Conservation (phyloP, 352 stramenopile genomes). For the Globisporangium lucens region DNA sequence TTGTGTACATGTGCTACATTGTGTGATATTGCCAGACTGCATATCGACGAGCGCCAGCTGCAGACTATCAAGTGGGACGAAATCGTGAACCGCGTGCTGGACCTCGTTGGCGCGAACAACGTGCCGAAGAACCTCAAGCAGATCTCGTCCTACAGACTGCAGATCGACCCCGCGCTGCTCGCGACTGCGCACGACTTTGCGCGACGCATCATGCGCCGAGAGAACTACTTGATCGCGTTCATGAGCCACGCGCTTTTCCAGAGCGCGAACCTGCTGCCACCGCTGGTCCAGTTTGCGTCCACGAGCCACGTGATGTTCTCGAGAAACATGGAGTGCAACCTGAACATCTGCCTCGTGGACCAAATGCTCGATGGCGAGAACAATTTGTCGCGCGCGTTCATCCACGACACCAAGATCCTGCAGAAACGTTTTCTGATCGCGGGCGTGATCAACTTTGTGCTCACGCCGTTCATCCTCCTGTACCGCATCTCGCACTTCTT, state of each 20-base stretch:
- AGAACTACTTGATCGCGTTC: slow-evolving; percentile 98
- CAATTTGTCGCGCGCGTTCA: slow-evolving; percentile 82
- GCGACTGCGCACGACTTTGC: slow-evolving; percentile 89
- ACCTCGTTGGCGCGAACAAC: slow-evolving; percentile 65
- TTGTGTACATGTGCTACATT: neutral
- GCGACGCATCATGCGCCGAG: slow-evolving; percentile 95
- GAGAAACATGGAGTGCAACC: slow-evolving; percentile 92
- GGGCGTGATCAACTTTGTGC: slow-evolving; percentile 92
- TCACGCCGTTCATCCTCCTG: slow-evolving; percentile 97
- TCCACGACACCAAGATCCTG: slow-evolving; percentile 91
- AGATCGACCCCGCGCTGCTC: slow-evolving; percentile 76
- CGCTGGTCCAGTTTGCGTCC: slow-evolving; percentile 66
- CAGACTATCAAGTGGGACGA: slow-evolving; percentile 88
- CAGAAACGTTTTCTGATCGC: slow-evolving; percentile 92
- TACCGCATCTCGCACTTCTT: slow-evolving; percentile 97
- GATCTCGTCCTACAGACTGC: slow-evolving; percentile 73
- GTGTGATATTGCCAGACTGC: slow-evolving; percentile 40
- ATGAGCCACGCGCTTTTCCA: slow-evolving; percentile 96
- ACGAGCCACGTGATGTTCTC: slow-evolving; percentile 82
- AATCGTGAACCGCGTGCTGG: slow-evolving; percentile 86
- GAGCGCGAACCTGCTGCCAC: slow-evolving; percentile 70
- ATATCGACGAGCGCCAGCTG: slow-evolving; percentile 83
- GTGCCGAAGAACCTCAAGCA: slow-evolving; percentile 84
- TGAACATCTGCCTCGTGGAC: slow-evolving; percentile 96
- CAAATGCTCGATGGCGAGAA: slow-evolving; percentile 93